Base-by-base conservation (phyloP, 345 rosid genomes). In the Gossypium longicalyx region DNA sequence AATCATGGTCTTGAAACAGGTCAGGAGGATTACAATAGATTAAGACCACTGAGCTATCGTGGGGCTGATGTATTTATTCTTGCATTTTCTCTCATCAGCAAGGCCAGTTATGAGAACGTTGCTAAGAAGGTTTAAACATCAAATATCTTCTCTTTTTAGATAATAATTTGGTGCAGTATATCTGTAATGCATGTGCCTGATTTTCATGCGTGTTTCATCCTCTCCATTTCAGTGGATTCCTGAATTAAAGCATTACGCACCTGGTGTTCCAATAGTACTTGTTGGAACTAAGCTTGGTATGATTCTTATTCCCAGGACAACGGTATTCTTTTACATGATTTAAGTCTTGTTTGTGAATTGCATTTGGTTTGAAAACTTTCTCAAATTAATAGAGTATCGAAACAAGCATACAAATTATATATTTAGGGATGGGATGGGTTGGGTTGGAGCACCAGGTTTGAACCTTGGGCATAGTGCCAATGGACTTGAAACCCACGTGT, bases 31-130 rank as follows among this genome's bases (percentile, higher is more conserved):
- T 94, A 92, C 83, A 90, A 92, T 80, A 84, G 97, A 81, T 77
- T 92, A 77, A 77, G 98, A 79, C 97, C 97, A 25, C 74, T 92
- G 82, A 92, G 97, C 74, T 92, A 94, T 73, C 91, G 94, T 43
- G 97, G 97, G 27, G 97, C 97, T 0, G 98, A 94, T 82, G 97
- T 94, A 68, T 94, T 94, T 77, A 90, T 93, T 79, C 94, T 94
- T 81, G 97, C 94, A 3, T 94, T 94, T 84, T 94, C 98, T 79
- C 88, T 94, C 23, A 94, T 94, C 74, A 94, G 98, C 92, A 94
- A 92, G 85, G 98, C 98, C 81, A 94, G 98, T 83, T 94, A 94
- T 74, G 98, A 94, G 80, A 94, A 92, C 60, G 90, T 92, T 38
- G 87, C 98, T 63, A 94, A 94, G 81, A 94, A 94, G 98, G 97